These are phyloP conservation scores for Apiospora malaysiana DNA, from an alignment of 2,329 filamentous ascomycete genomes.

Conservation along the genomic window DNA sequence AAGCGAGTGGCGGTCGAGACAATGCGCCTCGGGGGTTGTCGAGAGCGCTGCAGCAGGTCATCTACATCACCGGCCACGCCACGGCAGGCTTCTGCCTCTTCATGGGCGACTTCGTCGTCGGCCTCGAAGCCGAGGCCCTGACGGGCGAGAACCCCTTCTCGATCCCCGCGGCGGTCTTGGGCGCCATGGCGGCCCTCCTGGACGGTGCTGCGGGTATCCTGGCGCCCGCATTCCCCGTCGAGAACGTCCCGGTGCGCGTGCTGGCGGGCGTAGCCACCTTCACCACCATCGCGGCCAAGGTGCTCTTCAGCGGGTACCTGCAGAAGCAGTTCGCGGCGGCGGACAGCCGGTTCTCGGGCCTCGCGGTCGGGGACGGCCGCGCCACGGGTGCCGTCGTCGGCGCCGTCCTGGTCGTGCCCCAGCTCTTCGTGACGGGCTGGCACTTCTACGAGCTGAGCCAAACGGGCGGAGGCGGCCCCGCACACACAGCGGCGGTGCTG, in stretches of 20 bases:
- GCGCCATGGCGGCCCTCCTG: not conserved
- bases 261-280: not conserved
- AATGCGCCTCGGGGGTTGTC: not conserved
- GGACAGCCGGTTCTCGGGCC: not conserved
- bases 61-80: not conserved
- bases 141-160: not conserved
- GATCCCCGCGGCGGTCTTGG: not conserved
- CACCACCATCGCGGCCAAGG: not conserved
- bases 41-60: not conserved
- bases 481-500: not conserved
- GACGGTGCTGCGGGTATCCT: not conserved
- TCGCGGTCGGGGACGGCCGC: not conserved
- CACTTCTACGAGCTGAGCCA: not conserved
- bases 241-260: not conserved
- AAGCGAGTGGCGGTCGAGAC: not conserved
- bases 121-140: not conserved
- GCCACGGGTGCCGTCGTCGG: not conserved
- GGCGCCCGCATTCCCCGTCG: not conserved
- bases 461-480: not conserved
- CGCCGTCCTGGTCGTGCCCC: not conserved
- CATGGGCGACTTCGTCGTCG: not conserved
- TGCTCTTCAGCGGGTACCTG: not conserved
- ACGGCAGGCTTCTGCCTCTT: not conserved
- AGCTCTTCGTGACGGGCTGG: not conserved
- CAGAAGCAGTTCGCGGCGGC: not conserved